These are phyloP conservation scores for Aspergillus sp. DNA, from an alignment of 2,329 filamentous ascomycete genomes.

Conservation along the genomic window DNA sequence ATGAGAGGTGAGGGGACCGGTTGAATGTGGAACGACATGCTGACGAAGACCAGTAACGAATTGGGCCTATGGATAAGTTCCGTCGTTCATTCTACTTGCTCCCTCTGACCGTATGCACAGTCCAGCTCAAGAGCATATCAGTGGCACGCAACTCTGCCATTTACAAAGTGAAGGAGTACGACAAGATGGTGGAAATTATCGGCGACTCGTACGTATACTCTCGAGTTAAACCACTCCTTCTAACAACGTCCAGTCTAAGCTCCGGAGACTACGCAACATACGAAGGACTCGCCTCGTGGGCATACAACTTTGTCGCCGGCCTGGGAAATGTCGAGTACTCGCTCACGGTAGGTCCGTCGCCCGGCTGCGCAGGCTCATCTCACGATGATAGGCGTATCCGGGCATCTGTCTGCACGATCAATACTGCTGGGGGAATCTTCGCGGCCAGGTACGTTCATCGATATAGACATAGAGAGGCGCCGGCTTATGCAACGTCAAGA, in stretches of 20 bases:
- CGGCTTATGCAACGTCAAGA: slow-evolving; percentile 19
- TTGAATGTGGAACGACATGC: neutral
- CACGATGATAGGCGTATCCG: slow-evolving; percentile 42
- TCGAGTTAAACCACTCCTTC: slow-evolving; percentile 34
- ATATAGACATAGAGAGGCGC: neutral
- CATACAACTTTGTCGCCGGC: slow-evolving; percentile 55
- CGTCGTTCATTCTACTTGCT: neutral
- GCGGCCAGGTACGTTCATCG: slow-evolving; percentile 39
- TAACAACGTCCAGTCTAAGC: slow-evolving; percentile 51
- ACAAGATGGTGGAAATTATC: slow-evolving; percentile 43
- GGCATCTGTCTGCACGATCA: slow-evolving; percentile 58
- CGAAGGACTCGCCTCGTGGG: slow-evolving; percentile 57
- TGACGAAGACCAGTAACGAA: slow-evolving; percentile 50
- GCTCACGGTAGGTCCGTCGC: slow-evolving; percentile 41
- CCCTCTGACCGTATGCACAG: slow-evolving; percentile 24
- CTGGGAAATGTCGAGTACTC: slow-evolving; percentile 59
- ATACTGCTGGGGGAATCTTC: slow-evolving; percentile 53
- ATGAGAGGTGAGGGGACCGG: slow-evolving; percentile 38
- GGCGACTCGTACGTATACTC: slow-evolving; percentile 36
- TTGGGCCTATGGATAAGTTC: slow-evolving; percentile 54
- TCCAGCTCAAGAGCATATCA: slow-evolving; percentile 56
- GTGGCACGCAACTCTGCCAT: slow-evolving; percentile 46
- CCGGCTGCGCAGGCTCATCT: neutral
- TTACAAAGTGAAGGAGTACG: slow-evolving; percentile 39
- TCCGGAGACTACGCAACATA: slow-evolving; percentile 58